Evolutionary conservation across 2,329 filamentous ascomycete genomes (phyloP), one percentile per base, ranked within the genome.

Genomic region (Macroventuria anomochaeta): DNA sequence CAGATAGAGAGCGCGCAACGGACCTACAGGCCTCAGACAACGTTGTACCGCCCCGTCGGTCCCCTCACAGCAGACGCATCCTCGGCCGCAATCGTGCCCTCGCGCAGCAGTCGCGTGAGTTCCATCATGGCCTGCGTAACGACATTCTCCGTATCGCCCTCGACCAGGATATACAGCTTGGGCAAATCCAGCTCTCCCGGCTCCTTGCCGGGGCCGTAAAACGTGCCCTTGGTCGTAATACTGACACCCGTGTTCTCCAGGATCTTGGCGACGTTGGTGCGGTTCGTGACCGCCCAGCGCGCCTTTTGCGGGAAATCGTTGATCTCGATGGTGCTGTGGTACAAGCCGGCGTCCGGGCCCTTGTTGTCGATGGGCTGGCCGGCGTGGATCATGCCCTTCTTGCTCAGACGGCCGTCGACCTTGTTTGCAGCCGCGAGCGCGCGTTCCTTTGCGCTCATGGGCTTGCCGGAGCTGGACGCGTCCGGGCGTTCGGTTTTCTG

Each of bases 221-320:
- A 97, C 57, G 84, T 95, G 62, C 95, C 95, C 80, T 99, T 99
- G 37, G 92, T 97, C 0, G 95, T 99, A 73, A 99, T 99, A 6
- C 91, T 96, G 1, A 93, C 96, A 33, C 92, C 93, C 0, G 93
- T 97, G 8, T 90, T 85, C 70, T 99, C 95, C 61, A 99, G 83
- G 65, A 99, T 97, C 81, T 97, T 99, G 64, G 93, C 93, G 52
- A 99, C 95, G 69, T 99, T 99, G 29, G 95, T 97, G 61, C 95
- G 87, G 75, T 99, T 99, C 32, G 95, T 99, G 78, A 99, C 95
- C 10, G 92, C 93, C 95, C 95, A 99, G 65, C 95, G 86, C 60
- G 95, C 95, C 81, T 97, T 97, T 75, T 99, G 95, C 28, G 95
- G 95, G 76, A 97, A 97, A 77, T 99, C 95, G 76, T 99, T 99